A percentile compares a stretch with the other conserved stretches of the same genome.
These are phyloP conservation scores for Suillus subaureus DNA, from an alignment of 768 basidiomycete species.

Conservation along the genomic window DNA sequence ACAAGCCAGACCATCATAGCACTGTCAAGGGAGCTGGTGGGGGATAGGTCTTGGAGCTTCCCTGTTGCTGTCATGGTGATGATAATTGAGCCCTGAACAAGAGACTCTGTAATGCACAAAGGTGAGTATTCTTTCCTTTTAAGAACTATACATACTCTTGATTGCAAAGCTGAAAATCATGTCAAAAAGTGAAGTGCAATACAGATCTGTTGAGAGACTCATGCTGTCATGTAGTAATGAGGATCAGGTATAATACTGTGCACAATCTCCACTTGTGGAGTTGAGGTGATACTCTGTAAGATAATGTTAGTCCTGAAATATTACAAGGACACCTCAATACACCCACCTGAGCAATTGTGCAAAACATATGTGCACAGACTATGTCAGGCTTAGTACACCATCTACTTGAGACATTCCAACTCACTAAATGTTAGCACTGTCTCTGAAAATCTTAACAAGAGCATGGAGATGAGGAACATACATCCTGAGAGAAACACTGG, in stretches of 20 bases:
- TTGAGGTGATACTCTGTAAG: slow-evolving; percentile 38
- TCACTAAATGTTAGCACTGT: slow-evolving; percentile 40
- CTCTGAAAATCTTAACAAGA: slow-evolving; percentile 41
- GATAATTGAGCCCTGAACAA: slow-evolving; percentile 44
- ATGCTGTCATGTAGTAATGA: slow-evolving; percentile 43
- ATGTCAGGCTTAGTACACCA: neutral
- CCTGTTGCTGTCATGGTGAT: slow-evolving; percentile 46
- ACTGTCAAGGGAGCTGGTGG: slow-evolving; percentile 37
- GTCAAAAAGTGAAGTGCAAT: neutral
- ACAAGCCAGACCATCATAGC: slow-evolving; percentile 42
- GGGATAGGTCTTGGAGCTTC: slow-evolving; percentile 40
- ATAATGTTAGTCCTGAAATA: neutral
- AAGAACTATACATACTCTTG: slow-evolving; percentile 33
- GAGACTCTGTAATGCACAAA: slow-evolving; percentile 33
- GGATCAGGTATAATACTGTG: slow-evolving; percentile 45
- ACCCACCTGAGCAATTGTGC: slow-evolving; percentile 41
- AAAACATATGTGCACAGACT: slow-evolving; percentile 47
- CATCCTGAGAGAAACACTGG: slow-evolving; percentile 43
- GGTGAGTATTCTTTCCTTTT: neutral
- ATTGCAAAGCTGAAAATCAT: slow-evolving; percentile 37
- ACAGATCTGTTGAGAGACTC: slow-evolving; percentile 10
- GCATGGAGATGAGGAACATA: slow-evolving; percentile 44
- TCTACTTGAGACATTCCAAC: slow-evolving; percentile 10
- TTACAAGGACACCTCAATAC: neutral
- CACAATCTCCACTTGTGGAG: slow-evolving; percentile 46